Percentiles rank a stretch among this genome's conserved stretches.
Evolutionary conservation across 2,329 filamentous ascomycete species (phyloP).

Genomic region (Fusarium tuaranense): DNA sequence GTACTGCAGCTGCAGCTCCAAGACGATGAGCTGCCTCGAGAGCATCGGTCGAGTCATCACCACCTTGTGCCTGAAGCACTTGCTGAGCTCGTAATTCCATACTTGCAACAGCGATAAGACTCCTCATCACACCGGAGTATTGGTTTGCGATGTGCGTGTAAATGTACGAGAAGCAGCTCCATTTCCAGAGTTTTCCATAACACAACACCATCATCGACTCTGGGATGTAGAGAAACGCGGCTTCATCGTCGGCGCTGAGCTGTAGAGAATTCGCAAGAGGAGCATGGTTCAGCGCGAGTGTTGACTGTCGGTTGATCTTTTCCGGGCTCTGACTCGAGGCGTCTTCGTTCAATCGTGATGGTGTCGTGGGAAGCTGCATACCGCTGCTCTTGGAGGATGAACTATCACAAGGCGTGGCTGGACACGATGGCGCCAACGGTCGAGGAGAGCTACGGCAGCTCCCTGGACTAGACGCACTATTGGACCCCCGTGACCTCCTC

Average conservation of each 20-base stretch:
- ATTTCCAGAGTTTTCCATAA: slow-evolving; percentile 37
- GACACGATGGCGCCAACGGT: neutral
- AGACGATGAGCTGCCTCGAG: slow-evolving; percentile 19
- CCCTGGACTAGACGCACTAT: neutral
- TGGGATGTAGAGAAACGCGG: slow-evolving; percentile 32
- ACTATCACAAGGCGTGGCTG: neutral
- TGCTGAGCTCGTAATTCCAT: slow-evolving; percentile 35
- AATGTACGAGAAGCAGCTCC: slow-evolving; percentile 41
- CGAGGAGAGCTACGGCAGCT: slow-evolving; percentile 3
- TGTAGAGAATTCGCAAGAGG: slow-evolving; percentile 30
- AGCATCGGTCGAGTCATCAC: fast-evolving
- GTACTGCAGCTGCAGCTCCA: slow-evolving; percentile 13
- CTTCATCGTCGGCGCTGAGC: slow-evolving; percentile 20
- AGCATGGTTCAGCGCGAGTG: slow-evolving; percentile 22
- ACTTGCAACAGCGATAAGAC: slow-evolving; percentile 35
- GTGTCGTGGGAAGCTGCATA: slow-evolving; percentile 8
- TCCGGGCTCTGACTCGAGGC: neutral
- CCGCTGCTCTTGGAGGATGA: neutral
- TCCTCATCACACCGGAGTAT: slow-evolving; percentile 39
- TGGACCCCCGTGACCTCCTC: neutral
- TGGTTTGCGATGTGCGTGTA: slow-evolving; percentile 29
- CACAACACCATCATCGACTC: slow-evolving; percentile 31
- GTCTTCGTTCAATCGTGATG: neutral
- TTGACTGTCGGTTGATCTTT: neutral
- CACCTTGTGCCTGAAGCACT: slow-evolving; percentile 11